These are phyloP conservation scores for Starmerella bombi DNA, from an alignment of 805 yeast species.

Conservation along the genomic window DNA sequence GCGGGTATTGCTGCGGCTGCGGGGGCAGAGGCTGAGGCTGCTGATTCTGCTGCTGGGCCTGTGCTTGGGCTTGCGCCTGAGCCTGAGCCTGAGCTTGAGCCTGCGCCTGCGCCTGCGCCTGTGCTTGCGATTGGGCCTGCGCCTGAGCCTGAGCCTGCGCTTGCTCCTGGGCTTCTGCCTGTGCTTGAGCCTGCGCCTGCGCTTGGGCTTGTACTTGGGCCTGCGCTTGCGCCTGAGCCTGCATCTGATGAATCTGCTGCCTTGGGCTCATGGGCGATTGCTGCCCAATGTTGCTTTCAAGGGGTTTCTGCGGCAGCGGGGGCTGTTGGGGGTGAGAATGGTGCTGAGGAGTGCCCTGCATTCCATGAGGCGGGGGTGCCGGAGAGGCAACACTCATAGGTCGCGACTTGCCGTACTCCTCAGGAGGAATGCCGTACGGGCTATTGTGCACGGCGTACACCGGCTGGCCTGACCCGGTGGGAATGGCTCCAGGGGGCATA, in stretches of 20 bases:
- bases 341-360: neutral
- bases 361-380: neutral
- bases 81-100: constrained; percentile 7
- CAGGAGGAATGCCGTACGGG: neutral
- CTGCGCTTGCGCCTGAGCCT: constrained; percentile 13
- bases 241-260: constrained; percentile 5
- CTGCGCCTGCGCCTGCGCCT: constrained; percentile 9
- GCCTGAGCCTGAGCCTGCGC: constrained; percentile 1
- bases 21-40: too few species aligned
- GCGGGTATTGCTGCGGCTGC: too few species aligned
- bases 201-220: constrained; percentile 20
- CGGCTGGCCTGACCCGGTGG: neutral
- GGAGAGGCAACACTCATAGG: neutral
- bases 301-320: constrained; percentile 1
- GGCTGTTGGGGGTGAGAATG: neutral
- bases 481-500: neutral
- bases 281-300: too few species aligned
- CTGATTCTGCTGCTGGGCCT: neutral
- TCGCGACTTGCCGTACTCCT: neutral
- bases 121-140: too few species aligned
- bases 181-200: constrained; percentile 20
- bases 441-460: neutral
- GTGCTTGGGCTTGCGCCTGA: neutral
- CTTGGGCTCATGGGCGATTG: neutral
- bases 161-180: constrained; percentile 20